phyloP scores from a whole-genome alignment of 2,329 filamentous ascomycete species.

The Aspergillus sp. region DNA sequence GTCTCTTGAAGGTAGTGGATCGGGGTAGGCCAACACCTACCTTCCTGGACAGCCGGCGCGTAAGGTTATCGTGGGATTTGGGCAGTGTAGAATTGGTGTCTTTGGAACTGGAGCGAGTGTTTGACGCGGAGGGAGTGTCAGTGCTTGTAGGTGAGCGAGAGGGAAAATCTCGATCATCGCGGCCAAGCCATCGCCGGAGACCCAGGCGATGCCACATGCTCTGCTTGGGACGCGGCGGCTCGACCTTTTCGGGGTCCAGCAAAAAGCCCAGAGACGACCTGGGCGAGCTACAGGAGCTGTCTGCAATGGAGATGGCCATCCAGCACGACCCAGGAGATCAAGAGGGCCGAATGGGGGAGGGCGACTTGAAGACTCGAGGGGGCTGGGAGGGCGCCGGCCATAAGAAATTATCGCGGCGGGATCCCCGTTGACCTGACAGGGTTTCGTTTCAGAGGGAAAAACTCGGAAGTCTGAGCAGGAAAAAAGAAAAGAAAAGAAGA shows the following conservation, averaged over 20 bases:
- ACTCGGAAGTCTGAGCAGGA: constrained; percentile 4
- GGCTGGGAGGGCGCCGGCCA: constrained; percentile 36
- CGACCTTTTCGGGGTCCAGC: constrained; percentile 34
- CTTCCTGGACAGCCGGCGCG: constrained; percentile 37
- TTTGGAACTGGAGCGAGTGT: constrained; percentile 15
- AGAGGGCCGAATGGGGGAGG: constrained; percentile 30
- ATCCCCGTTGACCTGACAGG: constrained; percentile 5
- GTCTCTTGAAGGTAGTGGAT: constrained; percentile 75
- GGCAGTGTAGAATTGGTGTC: constrained; percentile 12
- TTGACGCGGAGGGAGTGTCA: constrained; percentile 14
- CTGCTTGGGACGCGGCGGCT: constrained; percentile 36
- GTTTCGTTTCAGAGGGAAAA: constrained; percentile 13
- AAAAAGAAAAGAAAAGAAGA: constrained; percentile 8
- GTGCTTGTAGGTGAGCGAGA: constrained; percentile 23
- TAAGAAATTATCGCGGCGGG: constrained; percentile 31
- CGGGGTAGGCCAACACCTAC: constrained; percentile 79
- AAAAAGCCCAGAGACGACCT: constrained; percentile 33
- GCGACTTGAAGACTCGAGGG: constrained; percentile 34
- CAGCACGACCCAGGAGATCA: constrained; percentile 31
- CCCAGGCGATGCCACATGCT: constrained; percentile 49
- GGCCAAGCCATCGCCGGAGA: constrained; percentile 43
- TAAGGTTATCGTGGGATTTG: constrained; percentile 32
- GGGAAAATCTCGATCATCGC: constrained; percentile 37
- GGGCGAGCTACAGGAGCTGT: constrained; percentile 38
- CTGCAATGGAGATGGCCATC: constrained; percentile 45